A percentile compares a stretch with the other conserved stretches of the same genome.
Conservation (phyloP, 345 rosid genomes). For the Psidium guajava region DNA sequence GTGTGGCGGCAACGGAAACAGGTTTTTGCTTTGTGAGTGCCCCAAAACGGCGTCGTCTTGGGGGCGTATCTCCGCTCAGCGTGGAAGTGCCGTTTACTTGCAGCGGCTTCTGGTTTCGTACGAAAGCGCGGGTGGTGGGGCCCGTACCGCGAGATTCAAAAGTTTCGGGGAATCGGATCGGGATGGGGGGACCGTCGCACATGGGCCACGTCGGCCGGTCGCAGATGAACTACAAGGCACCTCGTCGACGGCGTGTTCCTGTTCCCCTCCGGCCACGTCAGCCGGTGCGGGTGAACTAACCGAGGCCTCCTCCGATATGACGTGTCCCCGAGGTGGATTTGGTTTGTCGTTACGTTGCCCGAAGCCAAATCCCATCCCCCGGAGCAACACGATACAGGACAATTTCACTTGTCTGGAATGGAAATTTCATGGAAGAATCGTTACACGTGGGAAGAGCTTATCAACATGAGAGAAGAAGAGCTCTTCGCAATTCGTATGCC, state of each 20-base stretch:
- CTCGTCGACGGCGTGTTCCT: too few relatives aligned
- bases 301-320: background rate
- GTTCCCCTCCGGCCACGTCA: background rate
- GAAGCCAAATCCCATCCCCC: background rate
- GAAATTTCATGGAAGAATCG: background rate
- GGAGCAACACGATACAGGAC: too few relatives aligned
- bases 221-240: background rate
- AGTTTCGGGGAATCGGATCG: background rate
- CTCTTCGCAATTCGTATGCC: background rate
- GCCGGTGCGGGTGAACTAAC: background rate
- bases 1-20: background rate
- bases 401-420: background rate
- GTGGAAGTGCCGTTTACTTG: background rate
- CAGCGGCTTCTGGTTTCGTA: background rate
- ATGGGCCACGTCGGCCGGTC: background rate
- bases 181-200: background rate
- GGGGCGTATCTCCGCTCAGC: too few relatives aligned
- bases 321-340: background rate
- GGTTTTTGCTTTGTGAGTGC: background rate
- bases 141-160: background rate
- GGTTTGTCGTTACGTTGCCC: background rate
- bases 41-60: background rate
- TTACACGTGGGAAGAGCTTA: background rate
- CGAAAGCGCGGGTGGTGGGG: background rate
- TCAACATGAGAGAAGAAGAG: accelerated